Base-by-base conservation (phyloP, 2,329 filamentous ascomycete genomes). In the Fusarium haematococcum region DNA sequence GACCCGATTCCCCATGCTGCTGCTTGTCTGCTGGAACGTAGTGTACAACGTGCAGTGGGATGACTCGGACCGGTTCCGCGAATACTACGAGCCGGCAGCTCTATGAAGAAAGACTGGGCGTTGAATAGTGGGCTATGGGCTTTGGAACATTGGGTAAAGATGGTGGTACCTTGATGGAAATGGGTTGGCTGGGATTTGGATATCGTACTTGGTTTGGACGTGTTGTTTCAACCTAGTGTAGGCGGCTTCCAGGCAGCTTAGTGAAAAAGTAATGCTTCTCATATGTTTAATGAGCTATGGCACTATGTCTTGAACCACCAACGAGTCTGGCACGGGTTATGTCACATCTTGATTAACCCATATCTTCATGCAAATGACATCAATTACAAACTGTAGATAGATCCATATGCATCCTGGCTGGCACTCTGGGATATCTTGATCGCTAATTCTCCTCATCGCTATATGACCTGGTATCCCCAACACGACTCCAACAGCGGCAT, bases 1-100 rank as follows among this genome's bases (percentile, higher is more conserved):
- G 0, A 86, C 89, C 9, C 88, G 90, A 67, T 98, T 98, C 79
- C 95, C 95, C 5, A 91, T 89, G 75, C 82, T 98, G 76, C 81
- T 98, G 68, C 91, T 97, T 79, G 88, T 88, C 63, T 97, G 94
- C 79, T 96, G 95, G 85, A 89, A 91, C 77, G 90, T 95, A 20
- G 88, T 97, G 25, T 88, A 90, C 71, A 89, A 92, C 60, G 86
- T 94, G 70, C 87, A 86, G 2, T 88, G 95, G 84, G 87, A 92
- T 67, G 84, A 85, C 1, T 86, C 89, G 73, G 90, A 92, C 77
- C 87, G 92, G 4, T 96, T 97, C 77, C 88, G 86, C 79, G 91
- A 92, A 71, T 97, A 95, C 79, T 96, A 93, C 78, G 83, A 84
- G 74, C 88, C 88, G 2, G 83, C 85, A 1, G 82, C 81, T 10